Percentiles rank a stretch among this genome's conserved stretches.
Conservation (phyloP, 352 stramenopile species). For the Globisporangium nagaii region DNA sequence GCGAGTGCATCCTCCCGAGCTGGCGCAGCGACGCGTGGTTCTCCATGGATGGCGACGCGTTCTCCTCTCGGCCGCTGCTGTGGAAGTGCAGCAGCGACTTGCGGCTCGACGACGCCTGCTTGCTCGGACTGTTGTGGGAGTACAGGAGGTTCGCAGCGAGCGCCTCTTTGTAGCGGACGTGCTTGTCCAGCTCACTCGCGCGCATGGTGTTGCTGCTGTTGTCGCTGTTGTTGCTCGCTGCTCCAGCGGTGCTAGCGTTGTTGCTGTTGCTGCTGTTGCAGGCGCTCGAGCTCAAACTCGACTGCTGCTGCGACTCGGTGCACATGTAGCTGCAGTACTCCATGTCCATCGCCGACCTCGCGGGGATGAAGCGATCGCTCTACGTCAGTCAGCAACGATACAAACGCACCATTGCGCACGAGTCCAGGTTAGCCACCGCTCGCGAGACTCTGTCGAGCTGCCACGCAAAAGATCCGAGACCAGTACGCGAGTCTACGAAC, state of each 20-base stretch:
- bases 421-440: background rate
- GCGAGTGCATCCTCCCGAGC: background rate
- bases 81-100: slow-evolving; percentile 24
- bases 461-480: background rate
- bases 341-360: slow-evolving; percentile 31
- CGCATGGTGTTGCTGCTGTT: background rate
- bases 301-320: slow-evolving; percentile 6
- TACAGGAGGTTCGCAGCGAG: slow-evolving; percentile 31
- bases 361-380: slow-evolving; percentile 46
- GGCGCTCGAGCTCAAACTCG: background rate
- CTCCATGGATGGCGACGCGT: background rate
- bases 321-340: slow-evolving; percentile 40
- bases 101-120: slow-evolving; percentile 9
- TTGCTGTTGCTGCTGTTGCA: background rate
- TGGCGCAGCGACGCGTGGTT: slow-evolving; percentile 16
- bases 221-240: background rate
- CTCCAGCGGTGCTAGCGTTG: background rate
- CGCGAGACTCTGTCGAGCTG: too few relatives aligned
- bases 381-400: background rate
- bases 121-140: background rate
- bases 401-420: background rate
- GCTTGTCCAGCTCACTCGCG: slow-evolving; percentile 23
- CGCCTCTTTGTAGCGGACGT: slow-evolving; percentile 23
- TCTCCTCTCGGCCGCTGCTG: slow-evolving; percentile 4
- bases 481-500: slow-evolving; percentile 1